Percentiles rank a stretch among this genome's conserved stretches.
Evolutionary conservation across 805 yeast genomes (phyloP).

Genomic region (Clavispora santaluciae): DNA sequence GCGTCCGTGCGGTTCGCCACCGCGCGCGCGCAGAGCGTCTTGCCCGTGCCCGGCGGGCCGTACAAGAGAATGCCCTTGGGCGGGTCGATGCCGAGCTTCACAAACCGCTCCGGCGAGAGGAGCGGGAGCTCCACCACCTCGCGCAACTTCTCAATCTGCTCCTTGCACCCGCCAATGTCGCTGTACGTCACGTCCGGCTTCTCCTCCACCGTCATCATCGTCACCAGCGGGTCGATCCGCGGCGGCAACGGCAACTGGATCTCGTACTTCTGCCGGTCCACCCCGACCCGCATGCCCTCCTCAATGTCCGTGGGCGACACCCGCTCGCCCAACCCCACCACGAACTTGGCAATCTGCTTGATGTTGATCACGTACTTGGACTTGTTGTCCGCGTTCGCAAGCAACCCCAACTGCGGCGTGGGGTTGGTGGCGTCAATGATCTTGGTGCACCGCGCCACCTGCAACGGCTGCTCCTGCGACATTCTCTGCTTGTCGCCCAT

Average conservation of each 20-base stretch:
- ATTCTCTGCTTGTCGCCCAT: constrained; percentile 92
- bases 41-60: constrained; percentile 99
- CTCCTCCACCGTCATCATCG: constrained; percentile 99
- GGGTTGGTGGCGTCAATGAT: constrained; percentile 65
- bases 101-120: constrained; percentile 94
- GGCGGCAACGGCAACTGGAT: constrained; percentile 98
- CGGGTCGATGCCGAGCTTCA: constrained; percentile 95
- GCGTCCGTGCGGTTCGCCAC: constrained; percentile 99
- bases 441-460: constrained; percentile 98
- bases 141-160: constrained; percentile 69
- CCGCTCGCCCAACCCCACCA: constrained; percentile 92
- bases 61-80: constrained; percentile 95
- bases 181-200: constrained; percentile 98
- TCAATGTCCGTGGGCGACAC: constrained; percentile 98
- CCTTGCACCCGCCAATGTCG: constrained; percentile 98
- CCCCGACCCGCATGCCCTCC: constrained; percentile 99
- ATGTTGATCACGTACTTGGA: constrained; percentile 92
- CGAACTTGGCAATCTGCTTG: constrained; percentile 97
- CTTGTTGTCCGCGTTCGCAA: constrained; percentile 70
- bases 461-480: constrained; percentile 92
- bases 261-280: constrained; percentile 93
- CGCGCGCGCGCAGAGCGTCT: constrained; percentile 96
- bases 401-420: constrained; percentile 26
- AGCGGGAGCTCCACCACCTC: constrained; percentile 21
- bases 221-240: constrained; percentile 93